A percentile compares a stretch with the other conserved stretches of the same genome.
phyloP scores from a whole-genome alignment of 805 yeast genomes.

The Wickerhamiella domercqiae region DNA sequence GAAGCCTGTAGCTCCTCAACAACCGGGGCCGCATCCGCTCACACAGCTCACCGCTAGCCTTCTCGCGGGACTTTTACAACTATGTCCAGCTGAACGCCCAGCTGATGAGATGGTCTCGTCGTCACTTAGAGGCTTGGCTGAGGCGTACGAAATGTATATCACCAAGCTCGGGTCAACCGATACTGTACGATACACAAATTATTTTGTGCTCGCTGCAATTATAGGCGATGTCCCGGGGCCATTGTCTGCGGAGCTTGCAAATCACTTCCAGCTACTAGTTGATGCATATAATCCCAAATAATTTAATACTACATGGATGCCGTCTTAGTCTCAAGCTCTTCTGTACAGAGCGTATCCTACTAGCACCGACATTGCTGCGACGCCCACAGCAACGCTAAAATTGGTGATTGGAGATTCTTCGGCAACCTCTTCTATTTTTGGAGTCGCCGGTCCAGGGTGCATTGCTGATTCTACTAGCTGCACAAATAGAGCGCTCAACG shows the following conservation, averaged over 20 bases:
- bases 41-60: constrained; percentile 71
- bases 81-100: constrained; percentile 27
- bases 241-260: constrained; percentile 29
- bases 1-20: constrained; percentile 18
- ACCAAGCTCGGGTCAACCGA: constrained; percentile 40
- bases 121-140: constrained; percentile 52
- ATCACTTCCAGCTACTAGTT: constrained; percentile 31
- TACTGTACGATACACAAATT: constrained; percentile 58
- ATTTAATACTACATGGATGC: neutral
- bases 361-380: constrained; percentile 5
- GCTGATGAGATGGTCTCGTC: constrained; percentile 55
- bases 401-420: constrained; percentile 39
- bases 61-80: constrained; percentile 51
- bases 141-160: constrained; percentile 63
- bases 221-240: constrained; percentile 31
- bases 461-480: constrained; percentile 82
- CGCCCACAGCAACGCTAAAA: constrained; percentile 46
- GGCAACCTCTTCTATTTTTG: constrained; percentile 37
- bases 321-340: neutral
- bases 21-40: constrained; percentile 27
- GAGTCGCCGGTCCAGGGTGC: constrained; percentile 58
- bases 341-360: constrained; percentile 5
- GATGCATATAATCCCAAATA: constrained; percentile 27
- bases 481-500: constrained; percentile 68
- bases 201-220: constrained; percentile 45